Conservation (phyloP, 2,329 filamentous ascomycete species). For the Fusarium albidum region DNA sequence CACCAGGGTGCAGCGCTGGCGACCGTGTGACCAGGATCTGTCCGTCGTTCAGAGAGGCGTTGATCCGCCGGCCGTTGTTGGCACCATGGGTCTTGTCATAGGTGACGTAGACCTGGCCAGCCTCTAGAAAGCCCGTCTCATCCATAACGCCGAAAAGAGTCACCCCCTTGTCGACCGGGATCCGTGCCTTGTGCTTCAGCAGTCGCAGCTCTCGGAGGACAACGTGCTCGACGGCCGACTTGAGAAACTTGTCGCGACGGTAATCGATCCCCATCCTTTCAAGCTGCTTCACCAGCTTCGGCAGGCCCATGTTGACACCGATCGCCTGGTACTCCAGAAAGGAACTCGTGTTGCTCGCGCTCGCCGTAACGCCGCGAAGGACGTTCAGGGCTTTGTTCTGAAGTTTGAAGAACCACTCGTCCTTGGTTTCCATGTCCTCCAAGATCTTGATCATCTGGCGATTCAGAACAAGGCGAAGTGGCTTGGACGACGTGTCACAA, state of each 20-base stretch:
- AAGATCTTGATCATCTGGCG: constrained; percentile 86
- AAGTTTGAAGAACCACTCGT: constrained; percentile 67
- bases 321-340: constrained; percentile 72
- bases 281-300: constrained; percentile 68
- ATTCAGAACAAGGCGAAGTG: constrained; percentile 76
- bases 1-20: constrained; percentile 82
- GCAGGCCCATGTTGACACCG: constrained; percentile 67
- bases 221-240: constrained; percentile 73
- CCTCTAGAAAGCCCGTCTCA: constrained; percentile 73
- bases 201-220: constrained; percentile 75
- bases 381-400: constrained; percentile 69
- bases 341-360: constrained; percentile 66
- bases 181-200: constrained; percentile 81
- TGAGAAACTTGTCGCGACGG: constrained; percentile 72
- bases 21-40: constrained; percentile 76
- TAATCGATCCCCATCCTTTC: constrained; percentile 69
- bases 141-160: constrained; percentile 87
- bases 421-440: constrained; percentile 74
- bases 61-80: constrained; percentile 36
- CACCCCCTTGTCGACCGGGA: constrained; percentile 73
- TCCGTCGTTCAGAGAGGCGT: constrained; percentile 45
- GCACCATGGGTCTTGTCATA: constrained; percentile 52
- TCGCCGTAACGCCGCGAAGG: constrained; percentile 66
- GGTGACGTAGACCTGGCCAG: constrained; percentile 74
- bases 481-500: constrained; percentile 72